Base-by-base conservation (phyloP, 306 rosid species). In the Pterocarpus macrocarpus region DNA sequence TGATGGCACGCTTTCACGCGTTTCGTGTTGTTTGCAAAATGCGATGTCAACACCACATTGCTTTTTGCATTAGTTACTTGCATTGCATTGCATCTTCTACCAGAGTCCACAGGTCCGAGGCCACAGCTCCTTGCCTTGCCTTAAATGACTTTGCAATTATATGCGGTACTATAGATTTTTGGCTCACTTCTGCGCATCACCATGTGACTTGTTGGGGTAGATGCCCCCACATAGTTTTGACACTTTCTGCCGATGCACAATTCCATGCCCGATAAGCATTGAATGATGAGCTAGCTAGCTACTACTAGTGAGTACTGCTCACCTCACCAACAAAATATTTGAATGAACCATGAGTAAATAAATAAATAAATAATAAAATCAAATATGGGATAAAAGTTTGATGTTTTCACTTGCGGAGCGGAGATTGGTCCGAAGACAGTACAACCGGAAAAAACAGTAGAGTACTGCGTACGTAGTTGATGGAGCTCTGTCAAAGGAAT, bases 121-220 rank as follows among this genome's bases (percentile, higher is more conserved):
- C 9, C 64, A 77, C 44, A 71, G 72, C n/a, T 38, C 7, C 43
- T 67, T 74, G 78, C 81, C n/a, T 80, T 69, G 79, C 82, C 85
- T 80, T 80, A 75, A 80, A 75, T 80, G 85, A 69, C 34, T 67
- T 80, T 43, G 75, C 84, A 85, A 80, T 76, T 70, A 85, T 85
- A 65, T 64, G 38, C 13, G 49, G 67, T 76, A 76, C 85, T 36
- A 5, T 5, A 3, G 41, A 10, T 57, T 80, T 70, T 81, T 44
- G 16, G 65, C 71, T 75, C 55, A n/a, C 80, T 53, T 59, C 88
- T 85, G 83, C 12, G 0, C 80, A 76, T 65, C 56, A 50, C 77
- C 88, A 85, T 78, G 88, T 85, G 88, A 81, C 83, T 38, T 69
- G 73, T 33, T 68, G 33, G 43, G 3, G 8, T 0, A 4, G 43